Percentiles rank a stretch among this genome's conserved stretches.
phyloP scores from a whole-genome alignment of 2,329 filamentous ascomycete genomes.

The Lachnellula occidentalis region DNA sequence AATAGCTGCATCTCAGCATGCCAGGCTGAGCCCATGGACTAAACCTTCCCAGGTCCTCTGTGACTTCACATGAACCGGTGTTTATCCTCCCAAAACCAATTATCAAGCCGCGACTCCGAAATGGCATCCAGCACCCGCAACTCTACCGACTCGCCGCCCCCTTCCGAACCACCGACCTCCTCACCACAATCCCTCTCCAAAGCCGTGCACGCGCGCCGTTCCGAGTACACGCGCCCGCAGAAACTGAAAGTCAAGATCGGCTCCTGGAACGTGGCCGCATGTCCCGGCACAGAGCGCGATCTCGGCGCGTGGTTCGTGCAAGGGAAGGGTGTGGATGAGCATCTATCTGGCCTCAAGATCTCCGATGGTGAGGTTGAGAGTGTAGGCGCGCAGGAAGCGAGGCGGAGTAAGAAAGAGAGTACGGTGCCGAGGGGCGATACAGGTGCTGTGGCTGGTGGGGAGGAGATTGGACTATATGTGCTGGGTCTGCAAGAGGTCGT shows the following conservation, averaged over 20 bases:
- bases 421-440: conserved; percentile 40
- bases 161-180: conserved; percentile 22
- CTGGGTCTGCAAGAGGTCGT: conserved; percentile 90
- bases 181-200: conserved; percentile 55
- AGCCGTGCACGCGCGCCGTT: conserved; percentile 64
- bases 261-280: conserved; percentile 89
- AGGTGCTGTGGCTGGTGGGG: conserved; percentile 44
- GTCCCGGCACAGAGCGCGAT: conserved; percentile 81
- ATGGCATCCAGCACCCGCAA: conserved; percentile 19
- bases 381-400: conserved; percentile 42
- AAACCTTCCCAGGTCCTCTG: background rate
- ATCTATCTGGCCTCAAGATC: conserved; percentile 50
- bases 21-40: background rate
- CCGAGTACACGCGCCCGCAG: conserved; percentile 73
- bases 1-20: background rate
- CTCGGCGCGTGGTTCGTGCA: conserved; percentile 83
- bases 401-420: conserved; percentile 35
- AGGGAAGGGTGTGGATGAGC: conserved; percentile 63
- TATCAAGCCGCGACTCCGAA: background rate
- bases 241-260: conserved; percentile 82
- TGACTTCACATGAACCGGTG: background rate
- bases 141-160: conserved; percentile 10
- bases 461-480: conserved; percentile 82
- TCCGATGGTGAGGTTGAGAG: conserved; percentile 39
- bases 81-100: background rate